Evolutionary conservation across 371 early-diverging fungal genomes (phyloP).

Genomic region (Zopfochytrium polystomum): DNA sequence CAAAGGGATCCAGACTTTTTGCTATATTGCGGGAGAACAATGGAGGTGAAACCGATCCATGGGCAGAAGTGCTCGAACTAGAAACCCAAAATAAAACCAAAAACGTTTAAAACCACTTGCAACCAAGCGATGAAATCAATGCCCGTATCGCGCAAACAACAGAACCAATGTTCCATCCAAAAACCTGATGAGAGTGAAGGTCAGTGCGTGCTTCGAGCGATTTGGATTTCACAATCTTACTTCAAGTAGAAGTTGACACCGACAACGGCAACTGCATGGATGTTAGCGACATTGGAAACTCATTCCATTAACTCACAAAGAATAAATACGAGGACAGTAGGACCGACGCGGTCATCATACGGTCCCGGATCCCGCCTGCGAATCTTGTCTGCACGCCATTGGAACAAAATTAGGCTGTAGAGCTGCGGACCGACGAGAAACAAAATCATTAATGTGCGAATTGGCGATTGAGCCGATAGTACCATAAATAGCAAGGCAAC

Average conservation of each 20-base stretch:
- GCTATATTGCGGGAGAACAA: no score
- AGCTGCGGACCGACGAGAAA: slow-evolving; percentile 22
- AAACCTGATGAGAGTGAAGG: no score
- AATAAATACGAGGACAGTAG: slow-evolving; percentile 81
- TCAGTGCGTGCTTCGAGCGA: no score
- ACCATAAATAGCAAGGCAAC: slow-evolving; percentile 51
- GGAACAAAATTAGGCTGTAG: slow-evolving; percentile 89
- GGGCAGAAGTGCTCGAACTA: no score
- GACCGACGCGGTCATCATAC: slow-evolving; percentile 58
- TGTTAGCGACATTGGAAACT: background rate
- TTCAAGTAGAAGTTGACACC: slow-evolving; percentile 85
- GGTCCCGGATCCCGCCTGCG: slow-evolving; percentile 41
- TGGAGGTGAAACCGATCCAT: no score
- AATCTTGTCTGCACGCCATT: slow-evolving; percentile 82
- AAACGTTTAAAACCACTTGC: no score
- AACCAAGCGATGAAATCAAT: no score
- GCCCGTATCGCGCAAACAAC: no score
- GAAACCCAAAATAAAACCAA: no score
- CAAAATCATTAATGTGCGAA: background rate
- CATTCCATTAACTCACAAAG: slow-evolving; percentile 62
- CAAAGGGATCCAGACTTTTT: no score
- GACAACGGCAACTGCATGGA: slow-evolving; percentile 65
- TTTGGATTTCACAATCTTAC: no score
- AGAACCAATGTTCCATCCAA: no score
- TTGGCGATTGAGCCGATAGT: background rate